A percentile compares a stretch with the other conserved stretches of the same genome.
These are phyloP conservation scores for Rhizoclosmatium sp. DNA, from an alignment of 192 early-diverging fungal species.

Conservation along the genomic window DNA sequence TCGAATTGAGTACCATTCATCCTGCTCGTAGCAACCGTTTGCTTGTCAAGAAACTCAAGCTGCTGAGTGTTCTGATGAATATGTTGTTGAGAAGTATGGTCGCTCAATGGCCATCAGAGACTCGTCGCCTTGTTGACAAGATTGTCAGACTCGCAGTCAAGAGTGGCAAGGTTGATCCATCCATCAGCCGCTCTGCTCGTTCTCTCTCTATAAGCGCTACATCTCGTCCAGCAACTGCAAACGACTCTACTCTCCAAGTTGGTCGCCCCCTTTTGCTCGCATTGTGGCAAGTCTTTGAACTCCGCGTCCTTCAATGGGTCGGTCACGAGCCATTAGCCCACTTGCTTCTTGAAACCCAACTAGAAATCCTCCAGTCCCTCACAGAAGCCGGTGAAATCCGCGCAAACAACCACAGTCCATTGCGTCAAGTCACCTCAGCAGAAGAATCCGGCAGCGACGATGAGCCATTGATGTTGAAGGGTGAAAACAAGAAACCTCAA, in stretches of 20 bases:
- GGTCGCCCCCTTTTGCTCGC: slow-evolving; percentile 60
- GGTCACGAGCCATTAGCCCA: slow-evolving; percentile 48
- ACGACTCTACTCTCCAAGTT: slow-evolving; percentile 35
- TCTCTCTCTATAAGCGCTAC: slow-evolving; percentile 24
- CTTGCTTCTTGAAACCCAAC: slow-evolving; percentile 55
- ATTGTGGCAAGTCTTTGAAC: slow-evolving; percentile 67
- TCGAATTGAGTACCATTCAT: slow-evolving; percentile 43
- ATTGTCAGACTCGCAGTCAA: slow-evolving; percentile 33
- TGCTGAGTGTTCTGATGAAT: slow-evolving; percentile 58
- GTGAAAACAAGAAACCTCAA: neutral
- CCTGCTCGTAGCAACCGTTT: slow-evolving; percentile 43
- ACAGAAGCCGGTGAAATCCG: slow-evolving; percentile 15
- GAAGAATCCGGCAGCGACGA: slow-evolving; percentile 29
- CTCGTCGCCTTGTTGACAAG: slow-evolving; percentile 51
- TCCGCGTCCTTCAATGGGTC: slow-evolving; percentile 59
- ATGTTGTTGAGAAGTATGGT: slow-evolving; percentile 51
- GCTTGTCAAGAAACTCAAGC: slow-evolving; percentile 57
- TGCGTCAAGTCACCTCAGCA: neutral
- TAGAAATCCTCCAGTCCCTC: slow-evolving; percentile 50
- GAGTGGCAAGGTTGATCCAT: slow-evolving; percentile 5
- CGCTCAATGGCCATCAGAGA: slow-evolving; percentile 49
- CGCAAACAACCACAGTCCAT: neutral
- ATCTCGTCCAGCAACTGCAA: neutral
- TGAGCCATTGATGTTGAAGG: slow-evolving; percentile 22
- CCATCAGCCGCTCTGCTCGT: neutral